These are phyloP conservation scores for Carex littledalei DNA, from an alignment of 176 grass and related monocot genomes.

Conservation along the genomic window DNA sequence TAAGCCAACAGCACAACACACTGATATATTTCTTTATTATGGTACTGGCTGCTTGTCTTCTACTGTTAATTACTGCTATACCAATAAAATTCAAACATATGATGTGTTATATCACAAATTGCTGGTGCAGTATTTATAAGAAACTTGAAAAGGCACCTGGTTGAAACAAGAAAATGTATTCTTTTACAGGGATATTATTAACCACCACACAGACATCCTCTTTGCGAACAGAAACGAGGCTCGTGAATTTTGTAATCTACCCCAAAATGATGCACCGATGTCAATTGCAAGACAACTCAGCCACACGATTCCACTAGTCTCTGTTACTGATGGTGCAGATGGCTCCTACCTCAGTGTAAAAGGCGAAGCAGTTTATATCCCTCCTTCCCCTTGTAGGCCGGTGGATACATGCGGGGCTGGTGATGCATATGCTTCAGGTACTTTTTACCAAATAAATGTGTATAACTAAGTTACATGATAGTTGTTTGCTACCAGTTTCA, in stretches of 20 bases:
- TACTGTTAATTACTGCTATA: neutral
- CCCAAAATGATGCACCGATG: slow-evolving; percentile 45
- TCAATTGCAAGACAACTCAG: slow-evolving; percentile 62
- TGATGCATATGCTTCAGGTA: slow-evolving; percentile 80
- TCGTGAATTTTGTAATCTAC: slow-evolving; percentile 51
- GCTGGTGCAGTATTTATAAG: neutral
- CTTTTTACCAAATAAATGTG: neutral
- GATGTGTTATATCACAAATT: slow-evolving; percentile 2
- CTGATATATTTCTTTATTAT: neutral
- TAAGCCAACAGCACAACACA: slow-evolving; percentile 25
- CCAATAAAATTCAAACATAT: neutral
- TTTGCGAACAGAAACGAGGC: slow-evolving; percentile 81
- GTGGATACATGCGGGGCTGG: slow-evolving; percentile 84
- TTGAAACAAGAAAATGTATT: neutral
- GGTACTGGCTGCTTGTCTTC: neutral
- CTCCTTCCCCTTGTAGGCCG: slow-evolving; percentile 56
- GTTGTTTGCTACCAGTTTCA: neutral
- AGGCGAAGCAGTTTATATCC: slow-evolving; percentile 85
- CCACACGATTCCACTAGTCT: slow-evolving; percentile 70
- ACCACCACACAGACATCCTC: slow-evolving; percentile 74
- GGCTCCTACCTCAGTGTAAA: slow-evolving; percentile 85
- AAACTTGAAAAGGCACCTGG: neutral
- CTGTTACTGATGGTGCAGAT: slow-evolving; percentile 59
- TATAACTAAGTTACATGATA: neutral
- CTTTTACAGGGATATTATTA: slow-evolving; percentile 69